These are phyloP conservation scores for Apiospora phragmitis DNA, from an alignment of 2,329 filamentous ascomycete genomes.

Conservation along the genomic window DNA sequence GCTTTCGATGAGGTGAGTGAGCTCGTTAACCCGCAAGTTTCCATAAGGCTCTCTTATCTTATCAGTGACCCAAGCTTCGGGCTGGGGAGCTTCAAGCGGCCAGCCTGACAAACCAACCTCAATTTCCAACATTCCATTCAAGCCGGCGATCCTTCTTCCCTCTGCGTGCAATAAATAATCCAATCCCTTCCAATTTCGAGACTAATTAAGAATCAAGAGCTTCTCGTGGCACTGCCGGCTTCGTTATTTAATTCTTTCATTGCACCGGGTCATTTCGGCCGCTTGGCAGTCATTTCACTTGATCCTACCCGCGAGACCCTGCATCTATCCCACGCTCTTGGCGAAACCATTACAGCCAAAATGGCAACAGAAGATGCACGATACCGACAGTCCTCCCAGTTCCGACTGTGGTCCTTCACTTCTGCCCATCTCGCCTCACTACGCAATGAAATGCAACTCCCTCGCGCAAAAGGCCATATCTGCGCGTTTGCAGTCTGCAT, in stretches of 20 bases:
- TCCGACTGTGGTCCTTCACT: conserved; percentile 89
- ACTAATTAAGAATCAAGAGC: neutral
- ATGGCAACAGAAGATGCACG: conserved; percentile 87
- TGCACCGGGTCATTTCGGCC: neutral
- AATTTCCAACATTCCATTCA: neutral
- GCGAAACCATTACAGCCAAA: conserved; percentile 17
- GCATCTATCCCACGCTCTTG: neutral
- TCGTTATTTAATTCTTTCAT: neutral
- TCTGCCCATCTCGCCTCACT: conserved; percentile 68
- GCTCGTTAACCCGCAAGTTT: neutral
- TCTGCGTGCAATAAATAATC: neutral
- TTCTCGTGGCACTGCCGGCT: neutral
- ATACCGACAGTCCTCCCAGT: conserved; percentile 89
- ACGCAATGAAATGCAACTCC: conserved; percentile 76
- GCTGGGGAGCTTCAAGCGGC: neutral
- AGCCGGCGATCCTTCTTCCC: neutral
- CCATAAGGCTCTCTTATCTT: neutral
- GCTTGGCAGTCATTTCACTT: neutral
- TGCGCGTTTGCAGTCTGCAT: conserved; percentile 55
- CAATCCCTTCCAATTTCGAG: neutral
- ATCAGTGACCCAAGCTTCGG: neutral
- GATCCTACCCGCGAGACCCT: neutral
- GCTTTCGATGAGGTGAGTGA: neutral
- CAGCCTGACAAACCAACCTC: neutral
- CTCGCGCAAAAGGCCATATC: conserved; percentile 67